Conservation (phyloP, 495 filamentous ascomycete genomes). For the Hypoxylon crocopeplum region DNA sequence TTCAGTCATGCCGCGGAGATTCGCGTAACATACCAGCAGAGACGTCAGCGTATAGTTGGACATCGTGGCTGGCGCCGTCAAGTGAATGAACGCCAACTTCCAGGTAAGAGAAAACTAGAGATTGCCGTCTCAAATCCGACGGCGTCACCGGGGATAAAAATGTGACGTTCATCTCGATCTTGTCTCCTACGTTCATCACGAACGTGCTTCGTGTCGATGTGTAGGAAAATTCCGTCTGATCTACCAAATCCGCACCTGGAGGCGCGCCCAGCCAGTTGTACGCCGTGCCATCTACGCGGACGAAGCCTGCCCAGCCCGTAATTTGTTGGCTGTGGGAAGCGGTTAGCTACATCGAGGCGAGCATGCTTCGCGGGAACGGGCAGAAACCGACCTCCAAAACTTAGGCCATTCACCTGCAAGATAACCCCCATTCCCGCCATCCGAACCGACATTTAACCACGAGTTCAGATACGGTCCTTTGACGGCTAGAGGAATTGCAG, state of each 20-base stretch:
- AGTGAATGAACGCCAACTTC: constrained; percentile 65
- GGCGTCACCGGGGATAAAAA: constrained; percentile 91
- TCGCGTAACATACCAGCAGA: constrained; percentile 76
- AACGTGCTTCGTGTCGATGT: constrained; percentile 89
- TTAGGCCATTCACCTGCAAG: constrained; percentile 70
- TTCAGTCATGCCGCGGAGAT: constrained; percentile 55
- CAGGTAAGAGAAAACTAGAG: constrained; percentile 87
- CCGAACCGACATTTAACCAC: constrained; percentile 72
- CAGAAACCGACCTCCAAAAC: constrained; percentile 46
- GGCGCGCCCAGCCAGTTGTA: constrained; percentile 70
- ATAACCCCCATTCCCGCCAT: constrained; percentile 77
- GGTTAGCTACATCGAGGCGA: constrained; percentile 57
- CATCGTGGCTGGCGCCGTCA: constrained; percentile 64
- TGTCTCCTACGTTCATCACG: constrained; percentile 72
- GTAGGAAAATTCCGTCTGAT: constrained; percentile 68
- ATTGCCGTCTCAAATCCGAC: constrained; percentile 82
- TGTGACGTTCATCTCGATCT: constrained; percentile 74
- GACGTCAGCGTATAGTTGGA: constrained; percentile 85
- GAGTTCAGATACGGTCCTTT: constrained; percentile 84
- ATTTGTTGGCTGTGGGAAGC: constrained; percentile 70
- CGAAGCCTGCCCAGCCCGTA: constrained; percentile 77
- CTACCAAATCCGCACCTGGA: constrained; percentile 54
- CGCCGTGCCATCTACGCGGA: constrained; percentile 58
- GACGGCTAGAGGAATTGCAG: constrained; percentile 80
- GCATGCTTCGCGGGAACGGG: constrained; percentile 55